Conservation (phyloP, 106 monocot genomes). For the Iris macrosiphon region DNA sequence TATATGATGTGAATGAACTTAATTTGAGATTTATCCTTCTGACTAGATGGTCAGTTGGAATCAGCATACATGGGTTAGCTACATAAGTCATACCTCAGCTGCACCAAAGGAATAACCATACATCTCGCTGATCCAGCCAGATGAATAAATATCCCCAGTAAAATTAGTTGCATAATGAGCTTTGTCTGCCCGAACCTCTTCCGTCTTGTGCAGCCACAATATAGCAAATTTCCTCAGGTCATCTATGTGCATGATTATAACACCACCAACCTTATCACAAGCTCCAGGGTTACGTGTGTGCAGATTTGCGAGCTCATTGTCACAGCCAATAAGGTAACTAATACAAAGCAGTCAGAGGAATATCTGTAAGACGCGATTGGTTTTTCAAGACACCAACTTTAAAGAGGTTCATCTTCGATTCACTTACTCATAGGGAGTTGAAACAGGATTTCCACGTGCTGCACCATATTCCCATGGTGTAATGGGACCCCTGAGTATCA, state of each 20-base stretch:
- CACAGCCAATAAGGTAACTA: constrained; percentile 97
- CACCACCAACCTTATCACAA: constrained; percentile 99
- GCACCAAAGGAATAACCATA: constrained; percentile 99
- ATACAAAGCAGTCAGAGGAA: constrained; percentile 1
- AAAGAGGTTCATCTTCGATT: neutral
- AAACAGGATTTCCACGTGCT: constrained; percentile 77
- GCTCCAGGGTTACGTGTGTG: constrained; percentile 87
- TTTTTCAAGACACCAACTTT: neutral
- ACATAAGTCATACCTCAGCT: constrained; percentile 68
- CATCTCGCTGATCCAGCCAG: constrained; percentile 99
- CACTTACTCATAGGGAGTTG: constrained; percentile 94
- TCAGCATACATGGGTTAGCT: neutral
- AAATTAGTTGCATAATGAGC: constrained; percentile 90
- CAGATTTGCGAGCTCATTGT: constrained; percentile 77
- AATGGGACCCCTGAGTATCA: constrained; percentile 93
- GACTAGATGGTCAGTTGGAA: too few relatives aligned
- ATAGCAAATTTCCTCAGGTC: constrained; percentile 87
- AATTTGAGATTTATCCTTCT: too few relatives aligned
- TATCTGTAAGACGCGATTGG: neutral
- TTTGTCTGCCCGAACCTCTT: constrained; percentile 96
- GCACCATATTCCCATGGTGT: constrained; percentile 99
- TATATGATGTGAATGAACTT: too few relatives aligned
- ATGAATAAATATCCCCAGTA: constrained; percentile 79
- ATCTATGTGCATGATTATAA: constrained; percentile 98
- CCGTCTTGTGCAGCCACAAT: constrained; percentile 94